A percentile compares a stretch with the other conserved stretches of the same genome.
These are phyloP conservation scores for Kwoniella shivajii DNA, from an alignment of 1,284 basidiomycete species.

Conservation along the genomic window DNA sequence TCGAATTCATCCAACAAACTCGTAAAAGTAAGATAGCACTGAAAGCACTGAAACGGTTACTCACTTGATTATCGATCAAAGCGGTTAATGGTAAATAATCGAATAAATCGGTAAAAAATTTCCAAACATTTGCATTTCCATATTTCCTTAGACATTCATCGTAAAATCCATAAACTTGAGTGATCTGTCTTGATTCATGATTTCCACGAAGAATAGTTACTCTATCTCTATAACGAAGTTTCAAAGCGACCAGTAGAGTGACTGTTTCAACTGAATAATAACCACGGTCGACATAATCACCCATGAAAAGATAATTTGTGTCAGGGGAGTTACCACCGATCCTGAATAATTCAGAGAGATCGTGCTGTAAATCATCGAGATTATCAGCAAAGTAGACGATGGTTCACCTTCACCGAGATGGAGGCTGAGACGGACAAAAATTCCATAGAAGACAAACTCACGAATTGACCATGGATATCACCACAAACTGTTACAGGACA, in stretches of 20 bases:
- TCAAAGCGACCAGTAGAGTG: constrained; percentile 95
- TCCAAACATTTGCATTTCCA: constrained; percentile 99
- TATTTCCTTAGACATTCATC: constrained; percentile 99
- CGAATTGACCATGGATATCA: constrained; percentile 99
- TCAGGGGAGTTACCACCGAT: constrained; percentile 99
- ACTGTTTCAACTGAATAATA: constrained; percentile 99
- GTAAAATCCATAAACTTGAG: constrained; percentile 99
- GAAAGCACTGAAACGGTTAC: constrained; percentile 49
- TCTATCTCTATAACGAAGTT: constrained; percentile 96
- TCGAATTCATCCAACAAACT: too few species aligned
- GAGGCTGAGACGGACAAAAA: constrained; percentile 3
- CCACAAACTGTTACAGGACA: constrained; percentile 97
- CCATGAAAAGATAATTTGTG: constrained; percentile 99
- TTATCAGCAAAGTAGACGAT: neutral
- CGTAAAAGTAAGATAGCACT: neutral
- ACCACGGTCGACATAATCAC: constrained; percentile 98
- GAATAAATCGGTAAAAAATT: constrained; percentile 98
- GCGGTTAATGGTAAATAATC: constrained; percentile 97
- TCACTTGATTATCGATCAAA: constrained; percentile 95
- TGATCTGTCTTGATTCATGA: constrained; percentile 99
- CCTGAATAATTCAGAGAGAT: constrained; percentile 97
- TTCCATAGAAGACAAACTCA: constrained; percentile 60
- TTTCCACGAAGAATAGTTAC: constrained; percentile 98
- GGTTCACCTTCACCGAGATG: neutral
- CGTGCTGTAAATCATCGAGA: constrained; percentile 69